Base-by-base conservation (phyloP, 208 protist species). In the Phytomonas sp. region DNA sequence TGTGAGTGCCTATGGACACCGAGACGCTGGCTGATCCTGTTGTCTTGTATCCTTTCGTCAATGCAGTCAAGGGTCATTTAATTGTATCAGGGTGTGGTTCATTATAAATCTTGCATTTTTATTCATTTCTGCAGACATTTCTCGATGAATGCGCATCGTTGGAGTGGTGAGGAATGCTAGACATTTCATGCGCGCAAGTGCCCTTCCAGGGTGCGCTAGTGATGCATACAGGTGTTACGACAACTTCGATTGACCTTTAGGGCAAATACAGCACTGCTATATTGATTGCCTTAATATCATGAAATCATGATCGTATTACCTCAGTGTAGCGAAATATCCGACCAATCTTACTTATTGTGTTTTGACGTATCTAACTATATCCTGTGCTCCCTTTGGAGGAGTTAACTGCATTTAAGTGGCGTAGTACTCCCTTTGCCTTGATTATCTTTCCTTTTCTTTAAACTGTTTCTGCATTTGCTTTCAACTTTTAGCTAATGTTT, bases 391-490 rank as follows among this genome's bases (percentile, higher is more conserved):
- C 23, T 56, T 17, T 26, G 5, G 23, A 26, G 26, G 4, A 26
- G 2, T 26, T 5, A 26, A 26, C 23, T 26, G 46, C 20, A 56
- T 56, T 6, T 20, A 26, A 56, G 46, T 17, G 20, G 4, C 1
- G 5, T 26, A 26, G 46, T 56, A 6, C 46, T 56, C 20, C 23
- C 46, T 8, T 56, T 56, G 9, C 23, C 0, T 20, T 0, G 20
- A 23, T 56, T 32, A 3, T 4, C 46, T 29, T 66, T 73, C 30
- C 51, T 67, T 36, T 73, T 67, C 0, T 28, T 51, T 2, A 29
- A 37, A 7, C 56, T 23, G 26, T 43, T 66, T 29, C 46, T 26
- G 46, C 2, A 6, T 56, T 56, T 56, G 20, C 23, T 56, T 17
- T 26, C 9, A 56, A 26, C 2, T 56, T 8, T 56, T 56, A 56